Conservation (phyloP, 2,329 filamentous ascomycete genomes). For the Lachnellula subtilissima region DNA sequence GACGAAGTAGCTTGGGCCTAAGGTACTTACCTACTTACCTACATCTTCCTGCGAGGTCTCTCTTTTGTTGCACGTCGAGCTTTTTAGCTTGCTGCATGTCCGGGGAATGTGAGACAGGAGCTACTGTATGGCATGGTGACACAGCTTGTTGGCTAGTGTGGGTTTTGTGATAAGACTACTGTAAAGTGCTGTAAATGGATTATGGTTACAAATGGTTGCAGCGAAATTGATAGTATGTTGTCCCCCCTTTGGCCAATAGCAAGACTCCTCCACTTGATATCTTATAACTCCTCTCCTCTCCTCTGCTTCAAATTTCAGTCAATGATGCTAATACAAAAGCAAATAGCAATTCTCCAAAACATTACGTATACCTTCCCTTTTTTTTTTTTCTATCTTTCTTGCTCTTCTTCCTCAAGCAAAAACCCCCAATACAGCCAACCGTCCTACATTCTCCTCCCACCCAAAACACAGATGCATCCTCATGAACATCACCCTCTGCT, state of each 20-base stretch:
- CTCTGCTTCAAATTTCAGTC: too few relatives aligned
- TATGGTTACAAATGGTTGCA: not conserved
- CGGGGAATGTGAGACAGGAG: not conserved
- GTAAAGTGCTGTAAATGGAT: not conserved
- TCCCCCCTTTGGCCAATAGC: not conserved
- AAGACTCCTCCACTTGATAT: not conserved
- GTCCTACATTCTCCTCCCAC: constrained; percentile 38
- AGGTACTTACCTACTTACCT: too few relatives aligned
- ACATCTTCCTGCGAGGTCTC: too few relatives aligned
- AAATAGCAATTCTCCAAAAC: too few relatives aligned
- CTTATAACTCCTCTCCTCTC: not conserved
- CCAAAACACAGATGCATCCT: constrained; percentile 52
- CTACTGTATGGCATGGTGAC: not conserved
- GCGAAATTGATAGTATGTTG: not conserved
- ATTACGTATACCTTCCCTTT: not conserved
- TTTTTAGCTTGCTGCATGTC: not conserved
- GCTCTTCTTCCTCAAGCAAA: constrained; percentile 26
- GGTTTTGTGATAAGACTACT: not conserved
- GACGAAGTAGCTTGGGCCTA: too few relatives aligned
- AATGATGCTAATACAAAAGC: too few relatives aligned
- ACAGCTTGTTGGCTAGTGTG: not conserved
- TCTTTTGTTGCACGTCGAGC: not conserved
- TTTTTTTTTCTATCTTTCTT: not conserved
- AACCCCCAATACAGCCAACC: constrained; percentile 39
- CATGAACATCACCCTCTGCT: constrained; percentile 47